A percentile compares a stretch with the other conserved stretches of the same genome.
Conservation (phyloP, 1,284 basidiomycete genomes). For the Rhodotorula sp. region DNA sequence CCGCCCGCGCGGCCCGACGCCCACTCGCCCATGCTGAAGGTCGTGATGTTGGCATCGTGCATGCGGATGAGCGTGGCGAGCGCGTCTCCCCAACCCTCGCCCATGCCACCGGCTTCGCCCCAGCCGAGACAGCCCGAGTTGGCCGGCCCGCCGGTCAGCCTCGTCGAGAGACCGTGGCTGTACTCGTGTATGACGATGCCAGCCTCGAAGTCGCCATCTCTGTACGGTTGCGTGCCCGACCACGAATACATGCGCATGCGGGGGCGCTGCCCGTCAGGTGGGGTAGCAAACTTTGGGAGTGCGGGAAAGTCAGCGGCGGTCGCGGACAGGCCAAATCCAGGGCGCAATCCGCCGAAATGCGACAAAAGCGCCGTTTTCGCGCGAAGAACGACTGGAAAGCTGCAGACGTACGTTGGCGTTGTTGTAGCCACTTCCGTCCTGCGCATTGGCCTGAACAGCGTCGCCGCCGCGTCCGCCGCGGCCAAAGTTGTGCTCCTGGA, state of each 20-base stretch:
- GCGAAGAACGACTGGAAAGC: not conserved
- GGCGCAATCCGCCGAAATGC: no score
- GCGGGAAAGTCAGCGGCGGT: slow-evolving; percentile 26
- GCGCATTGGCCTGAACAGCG: slow-evolving; percentile 89
- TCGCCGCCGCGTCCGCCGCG: slow-evolving; percentile 83
- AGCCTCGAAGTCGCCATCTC: slow-evolving; percentile 86
- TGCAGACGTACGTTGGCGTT: slow-evolving; percentile 52
- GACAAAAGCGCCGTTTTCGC: no score
- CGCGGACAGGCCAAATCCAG: no score
- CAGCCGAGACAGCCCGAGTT: slow-evolving; percentile 57
- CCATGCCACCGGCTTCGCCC: slow-evolving; percentile 84
- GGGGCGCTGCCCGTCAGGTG: slow-evolving; percentile 55
- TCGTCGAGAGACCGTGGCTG: slow-evolving; percentile 85
- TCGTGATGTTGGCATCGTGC: slow-evolving; percentile 27
- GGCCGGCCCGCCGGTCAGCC: slow-evolving; percentile 87
- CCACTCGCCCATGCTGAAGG: slow-evolving; percentile 82
- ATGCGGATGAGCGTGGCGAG: slow-evolving; percentile 42
- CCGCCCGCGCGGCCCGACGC: slow-evolving; percentile 74
- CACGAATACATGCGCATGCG: slow-evolving; percentile 88
- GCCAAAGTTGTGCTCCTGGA: slow-evolving; percentile 87
- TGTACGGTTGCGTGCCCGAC: slow-evolving; percentile 83
- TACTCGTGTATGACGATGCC: slow-evolving; percentile 49
- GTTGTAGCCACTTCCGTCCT: slow-evolving; percentile 75
- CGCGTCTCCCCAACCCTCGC: slow-evolving; percentile 46
- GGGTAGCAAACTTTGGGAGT: slow-evolving; percentile 60